phyloP scores from a whole-genome alignment of 768 basidiomycete genomes.

The Calocera cornea region DNA sequence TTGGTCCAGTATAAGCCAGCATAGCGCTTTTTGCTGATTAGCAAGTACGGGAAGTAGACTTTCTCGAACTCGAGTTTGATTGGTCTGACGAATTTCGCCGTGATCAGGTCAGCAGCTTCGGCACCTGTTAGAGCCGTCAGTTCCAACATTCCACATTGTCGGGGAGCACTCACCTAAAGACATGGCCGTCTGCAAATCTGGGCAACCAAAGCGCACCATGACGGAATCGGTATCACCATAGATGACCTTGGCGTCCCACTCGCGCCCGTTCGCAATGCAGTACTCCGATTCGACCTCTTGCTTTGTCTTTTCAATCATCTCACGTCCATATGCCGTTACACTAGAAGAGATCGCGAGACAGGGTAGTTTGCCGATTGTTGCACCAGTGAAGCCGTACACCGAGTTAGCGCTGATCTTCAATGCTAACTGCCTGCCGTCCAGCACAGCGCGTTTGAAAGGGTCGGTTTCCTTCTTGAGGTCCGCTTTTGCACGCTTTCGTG shows the following conservation, averaged over 20 bases:
- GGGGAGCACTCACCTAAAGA: conserved; percentile 46
- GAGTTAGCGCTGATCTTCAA: conserved; percentile 98
- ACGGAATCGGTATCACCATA: conserved; percentile 99
- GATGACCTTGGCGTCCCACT: conserved; percentile 83
- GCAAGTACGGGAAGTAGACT: conserved; percentile 93
- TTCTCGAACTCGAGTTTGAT: conserved; percentile 99
- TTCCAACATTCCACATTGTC: background rate
- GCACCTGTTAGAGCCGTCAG: conserved; percentile 40
- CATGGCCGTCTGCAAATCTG: conserved; percentile 79
- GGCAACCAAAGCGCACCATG: conserved; percentile 93
- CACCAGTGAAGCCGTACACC: conserved; percentile 97
- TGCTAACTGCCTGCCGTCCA: conserved; percentile 94
- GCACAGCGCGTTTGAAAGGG: conserved; percentile 89
- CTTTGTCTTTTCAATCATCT: conserved; percentile 98
- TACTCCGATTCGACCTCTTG: conserved; percentile 87
- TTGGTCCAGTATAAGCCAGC: conserved; percentile 97
- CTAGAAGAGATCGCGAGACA: conserved; percentile 94
- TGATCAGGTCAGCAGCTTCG: conserved; percentile 86
- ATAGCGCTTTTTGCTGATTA: conserved; percentile 98
- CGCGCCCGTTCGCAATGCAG: conserved; percentile 67
- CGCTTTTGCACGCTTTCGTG: conserved; percentile 87
- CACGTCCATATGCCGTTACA: conserved; percentile 88
- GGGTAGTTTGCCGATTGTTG: conserved; percentile 90
- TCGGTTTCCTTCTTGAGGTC: conserved; percentile 95
- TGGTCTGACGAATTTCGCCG: conserved; percentile 79